Evolutionary conservation across 495 filamentous ascomycete genomes (phyloP).

Genomic region (Umbilicaria muhlenbergii): DNA sequence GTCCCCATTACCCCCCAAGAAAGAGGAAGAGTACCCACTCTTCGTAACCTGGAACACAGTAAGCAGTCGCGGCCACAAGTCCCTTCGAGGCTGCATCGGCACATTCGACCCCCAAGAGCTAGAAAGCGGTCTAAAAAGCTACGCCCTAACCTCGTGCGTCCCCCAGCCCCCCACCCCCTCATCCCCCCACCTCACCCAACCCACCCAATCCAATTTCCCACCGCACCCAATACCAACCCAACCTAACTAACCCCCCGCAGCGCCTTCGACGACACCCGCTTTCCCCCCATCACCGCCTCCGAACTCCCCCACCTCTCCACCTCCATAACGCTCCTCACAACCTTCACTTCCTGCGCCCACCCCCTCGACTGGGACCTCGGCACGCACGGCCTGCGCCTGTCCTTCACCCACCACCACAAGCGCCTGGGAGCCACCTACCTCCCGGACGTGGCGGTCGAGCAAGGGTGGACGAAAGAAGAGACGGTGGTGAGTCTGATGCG

Average conservation of each 20-base stretch:
- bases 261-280: conserved; percentile 77
- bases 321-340: conserved; percentile 57
- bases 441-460: conserved; percentile 80
- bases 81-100: conserved; percentile 86
- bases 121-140: conserved; percentile 52
- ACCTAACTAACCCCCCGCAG: conserved; percentile 19
- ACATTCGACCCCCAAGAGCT: conserved; percentile 78
- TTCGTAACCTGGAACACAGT: conserved; percentile 94
- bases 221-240: too few species aligned
- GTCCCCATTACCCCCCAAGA: conserved; percentile 10
- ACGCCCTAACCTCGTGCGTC: conserved; percentile 70
- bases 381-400: conserved; percentile 67
- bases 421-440: conserved; percentile 65
- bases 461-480: conserved; percentile 93
- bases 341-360: conserved; percentile 56
- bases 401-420: conserved; percentile 48
- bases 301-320: conserved; percentile 57
- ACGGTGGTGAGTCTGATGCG: conserved; percentile 79
- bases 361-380: conserved; percentile 79
- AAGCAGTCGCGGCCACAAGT: conserved; percentile 38
- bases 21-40: conserved; percentile 39
- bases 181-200: not conserved
- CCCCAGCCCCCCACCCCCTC: not conserved
- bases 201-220: not conserved
- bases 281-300: conserved; percentile 50